Evolutionary conservation across 2,329 filamentous ascomycete species (phyloP).

Genomic region (Tolypocladium pustulatum): DNA sequence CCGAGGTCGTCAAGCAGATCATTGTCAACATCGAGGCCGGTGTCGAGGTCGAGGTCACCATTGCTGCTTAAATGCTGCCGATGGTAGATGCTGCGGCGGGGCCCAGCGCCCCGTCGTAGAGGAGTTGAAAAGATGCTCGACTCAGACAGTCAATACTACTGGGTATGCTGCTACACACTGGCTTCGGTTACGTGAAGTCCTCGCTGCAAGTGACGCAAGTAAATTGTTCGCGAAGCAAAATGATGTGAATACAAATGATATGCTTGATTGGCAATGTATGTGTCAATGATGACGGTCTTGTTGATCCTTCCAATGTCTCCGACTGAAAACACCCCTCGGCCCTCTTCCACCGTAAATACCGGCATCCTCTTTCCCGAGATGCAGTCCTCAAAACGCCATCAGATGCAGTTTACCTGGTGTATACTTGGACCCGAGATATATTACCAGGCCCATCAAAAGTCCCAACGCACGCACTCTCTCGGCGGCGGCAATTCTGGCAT

Average conservation of each 20-base stretch:
- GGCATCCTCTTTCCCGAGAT: background rate
- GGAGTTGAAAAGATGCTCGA: background rate
- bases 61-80: constrained; percentile 56
- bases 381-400: constrained; percentile 3
- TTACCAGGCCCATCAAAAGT: constrained; percentile 41
- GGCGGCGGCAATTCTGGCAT: constrained; percentile 73
- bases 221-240: background rate
- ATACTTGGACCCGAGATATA: background rate
- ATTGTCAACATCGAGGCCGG: constrained; percentile 93
- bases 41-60: constrained; percentile 89
- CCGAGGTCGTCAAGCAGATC: constrained; percentile 95
- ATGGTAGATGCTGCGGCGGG: background rate
- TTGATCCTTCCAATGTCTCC: background rate
- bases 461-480: constrained; percentile 63
- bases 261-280: background rate
- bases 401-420: background rate
- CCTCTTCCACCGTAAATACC: background rate
- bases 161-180: background rate
- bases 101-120: background rate
- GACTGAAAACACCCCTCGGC: background rate
- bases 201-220: background rate
- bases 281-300: background rate
- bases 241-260: background rate
- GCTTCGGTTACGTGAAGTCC: background rate
- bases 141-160: background rate